These are phyloP conservation scores for Pseudodiploospora longispora DNA, from an alignment of 2,329 filamentous ascomycete species.

Conservation along the genomic window DNA sequence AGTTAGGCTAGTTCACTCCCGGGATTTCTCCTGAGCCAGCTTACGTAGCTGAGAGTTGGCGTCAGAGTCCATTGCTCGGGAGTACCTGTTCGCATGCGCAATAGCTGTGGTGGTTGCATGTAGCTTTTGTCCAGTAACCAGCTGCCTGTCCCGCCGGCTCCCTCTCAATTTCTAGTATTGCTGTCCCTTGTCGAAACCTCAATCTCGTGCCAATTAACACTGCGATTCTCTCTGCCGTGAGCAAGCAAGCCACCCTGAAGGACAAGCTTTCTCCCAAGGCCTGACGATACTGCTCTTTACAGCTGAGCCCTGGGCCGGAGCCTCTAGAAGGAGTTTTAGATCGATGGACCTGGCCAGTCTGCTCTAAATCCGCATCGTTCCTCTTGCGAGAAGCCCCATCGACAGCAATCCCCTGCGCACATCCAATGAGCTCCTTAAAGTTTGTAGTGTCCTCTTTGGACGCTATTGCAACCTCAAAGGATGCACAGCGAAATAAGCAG, in stretches of 20 bases:
- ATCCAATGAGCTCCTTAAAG: constrained; percentile 81
- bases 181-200: constrained; percentile 8
- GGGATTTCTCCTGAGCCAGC: too few species aligned
- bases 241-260: constrained; percentile 1
- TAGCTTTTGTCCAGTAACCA: neutral
- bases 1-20: too few species aligned
- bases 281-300: constrained; percentile 1
- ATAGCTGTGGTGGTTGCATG: neutral
- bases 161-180: constrained; percentile 8
- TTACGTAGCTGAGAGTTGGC: neutral
- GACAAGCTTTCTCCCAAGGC: neutral
- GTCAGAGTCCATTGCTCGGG: neutral
- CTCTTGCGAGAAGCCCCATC: constrained; percentile 3
- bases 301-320: neutral
- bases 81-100: too few species aligned
- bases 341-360: constrained; percentile 8
- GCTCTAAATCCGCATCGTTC: constrained; percentile 8
- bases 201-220: neutral
- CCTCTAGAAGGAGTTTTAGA: constrained; percentile 1
- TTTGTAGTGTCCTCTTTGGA: constrained; percentile 93
- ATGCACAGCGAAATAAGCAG: constrained; percentile 79
- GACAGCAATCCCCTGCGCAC: constrained; percentile 29
- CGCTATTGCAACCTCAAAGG: constrained; percentile 83
- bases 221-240: neutral
- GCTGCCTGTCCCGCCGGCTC: constrained; percentile 5